Base-by-base conservation (phyloP, 2,329 filamentous ascomycete genomes). In the Penicillium vulpinum region DNA sequence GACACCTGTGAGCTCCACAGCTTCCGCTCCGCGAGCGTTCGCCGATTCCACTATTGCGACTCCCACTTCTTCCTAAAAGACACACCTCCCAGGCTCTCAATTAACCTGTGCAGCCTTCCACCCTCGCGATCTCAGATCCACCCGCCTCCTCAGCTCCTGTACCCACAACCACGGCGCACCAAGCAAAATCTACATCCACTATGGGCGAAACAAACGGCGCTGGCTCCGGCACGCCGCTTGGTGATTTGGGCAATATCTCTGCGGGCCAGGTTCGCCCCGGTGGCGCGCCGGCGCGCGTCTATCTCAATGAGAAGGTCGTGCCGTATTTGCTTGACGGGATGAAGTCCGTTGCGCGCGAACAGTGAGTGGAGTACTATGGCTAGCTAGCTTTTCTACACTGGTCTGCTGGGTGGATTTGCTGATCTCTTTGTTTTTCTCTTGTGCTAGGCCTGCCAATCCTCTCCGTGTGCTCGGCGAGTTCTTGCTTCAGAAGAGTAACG, bases 291-390 rank as follows among this genome's bases (percentile, higher is more conserved):
- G 85, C 85, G 5, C 83, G 89, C 43, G 82, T 85, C 66, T 92
- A 91, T 70, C 74, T 92, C 64, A 91, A 91, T 68, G 80, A 82
- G 47, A 89, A 86, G 65, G 83, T 92, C 39, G 89, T 88, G 0
- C 84, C 84, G 0, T 81, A 83, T 26, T 68, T 92, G 56, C 75
- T 91, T 38, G 88, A 91, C 66, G 89, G 88, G 24, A 89, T 92
- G 87, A 91, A 91, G 76, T 74, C 82, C 53, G 71, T 92, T 58
- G 87, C 87, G 5, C 86, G 84, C 63, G 86, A 91, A 40, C 84
- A 88, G 88, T 91, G 75, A 68, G 87, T 81, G n/a, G 16, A 26
- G 18, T 22, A n/a, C 16, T 21, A 29, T 21, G 21, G 18, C 26
- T 18, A 28, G 29, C 39, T 38, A 22, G 18, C 21, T 21, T 50